Base-by-base conservation (phyloP, 2,329 filamentous ascomycete genomes). In the Colletotrichum australisinense region DNA sequence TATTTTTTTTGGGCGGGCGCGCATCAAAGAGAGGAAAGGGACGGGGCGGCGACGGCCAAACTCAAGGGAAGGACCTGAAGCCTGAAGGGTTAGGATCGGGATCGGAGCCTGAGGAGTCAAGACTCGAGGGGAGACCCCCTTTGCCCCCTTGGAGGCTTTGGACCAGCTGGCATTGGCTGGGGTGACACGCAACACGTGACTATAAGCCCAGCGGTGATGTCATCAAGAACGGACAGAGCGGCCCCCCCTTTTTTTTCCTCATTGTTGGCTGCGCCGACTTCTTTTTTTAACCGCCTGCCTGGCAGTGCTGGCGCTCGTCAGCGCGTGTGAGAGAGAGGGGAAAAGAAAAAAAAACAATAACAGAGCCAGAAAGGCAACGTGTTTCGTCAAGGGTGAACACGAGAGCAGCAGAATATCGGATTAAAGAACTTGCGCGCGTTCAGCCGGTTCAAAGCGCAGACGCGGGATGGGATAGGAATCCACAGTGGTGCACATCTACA, bases 21-120 rank as follows among this genome's bases (percentile, higher is more conserved):
- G 53, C 9, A 42, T 24, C 58, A 58, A 72, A 63, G 66, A 59
- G 66, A 59, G 52, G 59, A n/a, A 49, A 49, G 42, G 42, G 42
- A n/a, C 42, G 42, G 42, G 42, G 42, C 16, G 42, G 42, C 42
- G 42, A 19, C 42, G 46, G 26, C 62, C 62, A 63, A 28, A 63
- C n/a, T 35, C 60, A 53, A 26, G 60, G 49, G 60, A 63, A 62
- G 24, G 59, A 32, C 30, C 30, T 32, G 30, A 32, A 11, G 30
- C 30, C 30, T 32, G 35, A 32, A 28, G 22, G 24, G 42, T 9
- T 24, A 12, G n/a, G 9, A 19, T 38, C 26, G 42, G 32, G 32
- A 19, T 19, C 5, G 42, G 8, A 49, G 60, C 60, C 42, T 63
- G 28, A 63, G 46, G 60, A 63, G 42, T 30, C 46, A n/a, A n/a